Base-by-base conservation (phyloP, 306 rosid species). In the Phaseolus lunatus region DNA sequence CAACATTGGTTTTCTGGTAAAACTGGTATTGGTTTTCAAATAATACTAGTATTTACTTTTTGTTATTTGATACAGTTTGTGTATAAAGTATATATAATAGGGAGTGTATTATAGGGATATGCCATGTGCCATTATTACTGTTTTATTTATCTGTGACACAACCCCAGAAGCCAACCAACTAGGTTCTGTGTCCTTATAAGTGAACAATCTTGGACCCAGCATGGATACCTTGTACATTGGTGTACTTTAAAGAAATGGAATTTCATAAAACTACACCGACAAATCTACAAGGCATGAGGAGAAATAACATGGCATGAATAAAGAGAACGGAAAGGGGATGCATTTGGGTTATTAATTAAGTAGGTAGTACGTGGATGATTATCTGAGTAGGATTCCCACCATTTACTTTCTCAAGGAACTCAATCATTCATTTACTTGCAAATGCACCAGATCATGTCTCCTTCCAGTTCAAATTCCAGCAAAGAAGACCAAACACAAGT, bases 341-440 rank as follows among this genome's bases (percentile, higher is more conserved):
- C 76, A 44, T 61, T 43, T 47, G 62, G 31, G 63, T 18, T 67
- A 68, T 59, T 47, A 75, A 68, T 9, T 47, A 29, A 41, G 22
- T 33, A 31, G n/a, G n/a, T 31, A 19, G 63, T 37, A 41, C 80
- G 70, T 78, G 86, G 56, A 72, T 84, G 57, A 52, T 80, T 70
- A 44, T 79, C 82, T 44, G 89, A 84, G 81, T 81, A 73, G 93
- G 89, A 88, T 81, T 80, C 78, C 91, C 92, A 90, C 88, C 82
- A 80, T 45, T 62, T 63, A 27, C 58, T 71, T 88, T 85, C 73
- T 73, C 75, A 69, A 80, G 85, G 86, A 75, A 80, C 52, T 75
- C 84, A 84, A 84, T 82, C 61, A 82, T 71, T 69, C 77, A 44
- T 50, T 75, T 39, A 26, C 56, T 24, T 67, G 37, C 66, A 68